phyloP scores from a whole-genome alignment of 495 filamentous ascomycete species.

The Aeminium ludgeri region DNA sequence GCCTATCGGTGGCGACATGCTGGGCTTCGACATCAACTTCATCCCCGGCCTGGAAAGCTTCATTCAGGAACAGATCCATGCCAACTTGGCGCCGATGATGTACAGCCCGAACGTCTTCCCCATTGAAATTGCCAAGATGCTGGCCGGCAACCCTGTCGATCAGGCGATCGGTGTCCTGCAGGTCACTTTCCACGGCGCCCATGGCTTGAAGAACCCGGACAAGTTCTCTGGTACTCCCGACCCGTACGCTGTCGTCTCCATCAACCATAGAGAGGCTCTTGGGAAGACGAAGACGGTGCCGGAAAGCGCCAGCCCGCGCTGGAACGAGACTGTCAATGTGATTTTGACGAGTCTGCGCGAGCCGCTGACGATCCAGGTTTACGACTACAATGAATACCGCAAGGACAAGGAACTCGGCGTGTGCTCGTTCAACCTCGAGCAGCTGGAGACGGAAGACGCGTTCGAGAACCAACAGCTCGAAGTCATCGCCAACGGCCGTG shows the following conservation, averaged over 20 bases:
- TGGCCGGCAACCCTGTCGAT: slow-evolving; percentile 86
- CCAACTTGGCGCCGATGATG: slow-evolving; percentile 86
- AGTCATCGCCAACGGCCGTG: slow-evolving; percentile 66
- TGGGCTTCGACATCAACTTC: slow-evolving; percentile 98
- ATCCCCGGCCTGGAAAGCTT: slow-evolving; percentile 85
- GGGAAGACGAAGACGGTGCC: slow-evolving; percentile 78
- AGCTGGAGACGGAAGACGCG: slow-evolving; percentile 54
- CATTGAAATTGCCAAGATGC: slow-evolving; percentile 95
- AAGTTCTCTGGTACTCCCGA: slow-evolving; percentile 87
- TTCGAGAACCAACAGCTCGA: slow-evolving; percentile 75
- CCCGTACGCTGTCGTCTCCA: slow-evolving; percentile 73
- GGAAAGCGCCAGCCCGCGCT: slow-evolving; percentile 71
- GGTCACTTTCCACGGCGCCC: slow-evolving; percentile 76
- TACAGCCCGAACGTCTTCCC: slow-evolving; percentile 95
- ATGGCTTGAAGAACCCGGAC: slow-evolving; percentile 85
- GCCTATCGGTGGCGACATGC: slow-evolving; percentile 81
- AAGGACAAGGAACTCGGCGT: slow-evolving; percentile 92
- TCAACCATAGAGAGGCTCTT: slow-evolving; percentile 64
- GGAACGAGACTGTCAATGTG: slow-evolving; percentile 92
- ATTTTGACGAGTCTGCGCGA: slow-evolving; percentile 84
- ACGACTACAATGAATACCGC: slow-evolving; percentile 85
- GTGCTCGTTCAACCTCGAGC: slow-evolving; percentile 69
- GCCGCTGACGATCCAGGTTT: slow-evolving; percentile 62
- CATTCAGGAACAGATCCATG: slow-evolving; percentile 91
- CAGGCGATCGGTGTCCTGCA: slow-evolving; percentile 90